Percentiles rank a stretch among this genome's conserved stretches.
Conservation (phyloP, 345 rosid species). For the Eucalyptus brandiana region DNA sequence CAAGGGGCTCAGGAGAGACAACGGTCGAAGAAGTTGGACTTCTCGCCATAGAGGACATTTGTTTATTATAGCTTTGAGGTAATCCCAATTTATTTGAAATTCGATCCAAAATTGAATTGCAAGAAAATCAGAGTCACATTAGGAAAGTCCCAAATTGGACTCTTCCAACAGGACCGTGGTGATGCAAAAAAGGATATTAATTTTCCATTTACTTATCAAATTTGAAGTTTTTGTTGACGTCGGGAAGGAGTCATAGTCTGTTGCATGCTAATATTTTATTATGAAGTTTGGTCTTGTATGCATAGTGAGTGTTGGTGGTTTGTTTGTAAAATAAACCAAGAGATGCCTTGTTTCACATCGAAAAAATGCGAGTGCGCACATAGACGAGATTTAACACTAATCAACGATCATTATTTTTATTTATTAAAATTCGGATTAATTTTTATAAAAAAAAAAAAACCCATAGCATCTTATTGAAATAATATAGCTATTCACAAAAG, state of each 20-base stretch:
- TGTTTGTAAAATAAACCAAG: no score
- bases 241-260: not conserved
- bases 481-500: rapidly evolving
- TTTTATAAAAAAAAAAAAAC: no score
- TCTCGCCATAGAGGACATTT: not conserved
- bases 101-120: not conserved
- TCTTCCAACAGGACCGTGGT: not conserved
- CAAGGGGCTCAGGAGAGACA: not conserved
- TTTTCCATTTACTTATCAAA: not conserved
- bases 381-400: no score
- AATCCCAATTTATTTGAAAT: not conserved
- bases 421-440: no score
- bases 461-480: no score
- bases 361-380: no score
- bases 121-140: not conserved
- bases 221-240: not conserved
- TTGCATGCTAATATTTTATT: no score
- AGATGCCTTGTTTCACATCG: no score
- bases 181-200: not conserved
- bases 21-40: not conserved
- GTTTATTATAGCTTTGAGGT: not conserved
- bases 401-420: no score
- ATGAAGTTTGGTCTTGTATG: no score
- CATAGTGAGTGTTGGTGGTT: no score
- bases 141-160: not conserved